Percentiles rank a stretch among this genome's conserved stretches.
phyloP scores from a whole-genome alignment of 169 alveolate species.

The Hammondia hammondi region DNA sequence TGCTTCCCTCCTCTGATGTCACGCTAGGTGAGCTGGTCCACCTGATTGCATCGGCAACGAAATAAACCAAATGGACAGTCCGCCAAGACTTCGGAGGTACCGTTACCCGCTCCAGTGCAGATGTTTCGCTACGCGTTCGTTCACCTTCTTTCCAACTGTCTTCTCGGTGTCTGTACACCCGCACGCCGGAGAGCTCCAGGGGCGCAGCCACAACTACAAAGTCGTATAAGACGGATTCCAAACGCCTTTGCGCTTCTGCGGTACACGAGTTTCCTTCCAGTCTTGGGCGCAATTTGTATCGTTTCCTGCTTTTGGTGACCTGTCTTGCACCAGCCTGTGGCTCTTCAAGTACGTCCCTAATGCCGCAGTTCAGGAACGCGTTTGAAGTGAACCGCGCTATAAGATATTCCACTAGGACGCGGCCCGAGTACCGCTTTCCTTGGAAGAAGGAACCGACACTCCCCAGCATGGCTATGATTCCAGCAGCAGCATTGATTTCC shows the following conservation, averaged over 20 bases:
- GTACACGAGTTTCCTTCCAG: neutral
- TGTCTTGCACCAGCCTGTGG: too few relatives aligned
- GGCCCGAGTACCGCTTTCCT: neutral
- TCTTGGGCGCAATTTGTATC: neutral
- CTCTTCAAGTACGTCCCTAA: too few relatives aligned
- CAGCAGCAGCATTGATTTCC: neutral
- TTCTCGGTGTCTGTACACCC: neutral
- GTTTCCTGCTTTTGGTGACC: too few relatives aligned
- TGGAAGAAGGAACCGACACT: neutral
- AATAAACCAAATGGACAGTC: too few relatives aligned
- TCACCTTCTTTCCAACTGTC: too few relatives aligned
- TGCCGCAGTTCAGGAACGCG: neutral
- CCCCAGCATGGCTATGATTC: neutral
- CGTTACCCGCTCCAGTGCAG: too few relatives aligned
- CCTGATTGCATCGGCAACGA: too few relatives aligned
- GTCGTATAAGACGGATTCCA: neutral
- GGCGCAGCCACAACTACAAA: constrained; percentile 5
- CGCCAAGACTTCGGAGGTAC: too few relatives aligned
- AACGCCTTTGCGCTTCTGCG: neutral
- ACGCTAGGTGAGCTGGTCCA: too few relatives aligned
- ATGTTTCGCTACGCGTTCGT: too few relatives aligned
- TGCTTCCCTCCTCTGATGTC: too few relatives aligned
- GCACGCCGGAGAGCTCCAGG: neutral
- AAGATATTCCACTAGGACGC: constrained; percentile 1
- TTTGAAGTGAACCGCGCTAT: neutral